A percentile compares a stretch with the other conserved stretches of the same genome.
These are phyloP conservation scores for Annulohypoxylon moriforme DNA, from an alignment of 495 filamentous ascomycete species.

Conservation along the genomic window DNA sequence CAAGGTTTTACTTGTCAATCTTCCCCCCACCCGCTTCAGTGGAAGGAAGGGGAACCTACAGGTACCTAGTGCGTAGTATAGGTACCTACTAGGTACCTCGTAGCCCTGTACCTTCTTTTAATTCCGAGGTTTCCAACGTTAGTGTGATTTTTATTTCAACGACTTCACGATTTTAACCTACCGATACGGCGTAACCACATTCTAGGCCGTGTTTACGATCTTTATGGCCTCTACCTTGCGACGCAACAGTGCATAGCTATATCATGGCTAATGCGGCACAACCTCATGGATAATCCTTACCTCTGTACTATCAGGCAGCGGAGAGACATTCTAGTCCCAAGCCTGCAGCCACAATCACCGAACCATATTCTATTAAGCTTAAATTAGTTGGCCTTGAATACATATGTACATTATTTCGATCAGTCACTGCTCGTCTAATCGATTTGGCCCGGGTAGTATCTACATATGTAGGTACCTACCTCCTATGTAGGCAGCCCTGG, in stretches of 20 bases:
- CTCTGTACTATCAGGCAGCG: background rate
- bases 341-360: background rate
- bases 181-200: background rate
- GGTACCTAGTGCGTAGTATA: too few species aligned
- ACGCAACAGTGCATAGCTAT: background rate
- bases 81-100: background rate
- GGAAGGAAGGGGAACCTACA: too few species aligned
- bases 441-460: background rate
- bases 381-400: background rate
- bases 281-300: too few species aligned
- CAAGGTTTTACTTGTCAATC: too few species aligned
- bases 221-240: background rate
- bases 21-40: too few species aligned
- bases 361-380: background rate
- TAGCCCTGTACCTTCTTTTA: background rate
- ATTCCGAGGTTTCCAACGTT: background rate
- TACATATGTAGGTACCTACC: background rate
- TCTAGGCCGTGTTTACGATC: too few species aligned
- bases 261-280: background rate
- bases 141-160: background rate
- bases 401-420: background rate
- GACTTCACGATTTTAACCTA: background rate
- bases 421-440: background rate
- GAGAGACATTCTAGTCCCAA: background rate
- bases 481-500: background rate